Evolutionary conservation across 2,329 filamentous ascomycete species (phyloP), one percentile per base, ranked within the genome.

Genomic region (Stagonosporopsis rhizophila): DNA sequence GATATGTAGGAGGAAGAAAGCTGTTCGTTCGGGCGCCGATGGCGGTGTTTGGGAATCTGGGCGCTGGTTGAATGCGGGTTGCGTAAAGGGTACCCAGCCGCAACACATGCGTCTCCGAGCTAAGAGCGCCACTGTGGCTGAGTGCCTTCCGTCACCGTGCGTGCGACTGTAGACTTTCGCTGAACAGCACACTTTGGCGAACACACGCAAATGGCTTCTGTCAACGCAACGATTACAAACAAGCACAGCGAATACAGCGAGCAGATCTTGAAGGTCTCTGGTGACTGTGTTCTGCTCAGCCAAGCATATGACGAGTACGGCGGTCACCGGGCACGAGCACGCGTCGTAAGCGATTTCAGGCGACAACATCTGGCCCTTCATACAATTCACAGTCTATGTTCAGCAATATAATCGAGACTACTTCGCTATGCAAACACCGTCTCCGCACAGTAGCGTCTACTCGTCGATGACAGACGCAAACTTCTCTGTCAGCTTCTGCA

Each of bases 401-500:
- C 52, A 61, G 50, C 54, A 55, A 62, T 52, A 65, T 61, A 65
- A 59, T 70, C 59, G 58, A 54, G 39, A 64, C 61, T 66, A 55
- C 40, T 61, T 58, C 67, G 65, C 70, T 70, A 71, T 64, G 59
- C 58, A 72, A 59, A 56, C 52, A 56, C 48, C 50, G 17, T 51
- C 55, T 46, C 32, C 73, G 19, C 22, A 49, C 27, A 56, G 45
- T 41, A 27, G 44, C 54, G 46, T 56, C 69, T 92, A 99, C 85
- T 98, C 94, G 79, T 99, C 95, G 76, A 91, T 87, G 58, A 99
- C 94, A 35, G 92, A 89, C 45, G 95, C 95, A 80, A 99, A 99
- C 82, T 96, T 96, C 81, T 99, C 95, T 68, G 90, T 88, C 92
- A 99, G 94, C 70, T 87, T 84, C 80, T 96, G 91, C 69, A 95